Evolutionary conservation across 108 stramenopile genomes (phyloP).

Genomic region (Cyclotella choctawhatcheeana): DNA sequence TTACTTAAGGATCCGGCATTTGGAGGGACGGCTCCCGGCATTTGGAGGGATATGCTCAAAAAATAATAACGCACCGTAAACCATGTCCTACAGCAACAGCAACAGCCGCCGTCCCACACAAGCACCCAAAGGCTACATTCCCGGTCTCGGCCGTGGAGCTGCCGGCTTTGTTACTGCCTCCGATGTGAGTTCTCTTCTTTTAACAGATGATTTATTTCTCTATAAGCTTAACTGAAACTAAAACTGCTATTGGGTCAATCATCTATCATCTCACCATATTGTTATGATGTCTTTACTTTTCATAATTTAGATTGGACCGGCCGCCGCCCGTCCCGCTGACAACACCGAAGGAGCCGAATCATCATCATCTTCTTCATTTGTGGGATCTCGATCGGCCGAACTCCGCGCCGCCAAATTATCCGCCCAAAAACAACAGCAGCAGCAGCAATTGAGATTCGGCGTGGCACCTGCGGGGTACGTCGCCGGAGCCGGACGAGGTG

Average conservation of each 20-base stretch:
- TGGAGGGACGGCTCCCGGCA: too few relatives aligned
- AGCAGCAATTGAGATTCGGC: conserved; percentile 62
- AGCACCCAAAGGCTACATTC: conserved; percentile 90
- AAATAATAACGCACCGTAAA: not conserved
- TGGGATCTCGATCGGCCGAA: conserved; percentile 53
- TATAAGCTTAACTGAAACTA: conserved; percentile 4
- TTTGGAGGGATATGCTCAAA: too few relatives aligned
- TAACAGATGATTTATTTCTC: too few relatives aligned
- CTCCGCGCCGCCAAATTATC: conserved; percentile 56
- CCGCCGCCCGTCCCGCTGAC: conserved; percentile 38
- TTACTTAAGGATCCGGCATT: too few relatives aligned
- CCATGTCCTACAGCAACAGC: conserved; percentile 5
- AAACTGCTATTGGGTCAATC: not conserved
- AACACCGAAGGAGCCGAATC: conserved; percentile 20
- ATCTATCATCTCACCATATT: not conserved
- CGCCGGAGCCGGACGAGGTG: conserved; percentile 83
- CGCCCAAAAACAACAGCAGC: conserved; percentile 53
- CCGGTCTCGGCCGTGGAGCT: conserved; percentile 97
- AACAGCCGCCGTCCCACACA: conserved; percentile 23
- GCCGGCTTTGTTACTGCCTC: conserved; percentile 96
- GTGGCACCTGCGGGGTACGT: conserved; percentile 85
- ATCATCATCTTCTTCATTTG: not conserved
- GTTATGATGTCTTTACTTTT: not conserved
- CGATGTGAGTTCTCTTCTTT: conserved; percentile 96
- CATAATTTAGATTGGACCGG: conserved; percentile 33